phyloP scores from a whole-genome alignment of 495 filamentous ascomycete genomes.

The Aspergillus incahuasiensis region DNA sequence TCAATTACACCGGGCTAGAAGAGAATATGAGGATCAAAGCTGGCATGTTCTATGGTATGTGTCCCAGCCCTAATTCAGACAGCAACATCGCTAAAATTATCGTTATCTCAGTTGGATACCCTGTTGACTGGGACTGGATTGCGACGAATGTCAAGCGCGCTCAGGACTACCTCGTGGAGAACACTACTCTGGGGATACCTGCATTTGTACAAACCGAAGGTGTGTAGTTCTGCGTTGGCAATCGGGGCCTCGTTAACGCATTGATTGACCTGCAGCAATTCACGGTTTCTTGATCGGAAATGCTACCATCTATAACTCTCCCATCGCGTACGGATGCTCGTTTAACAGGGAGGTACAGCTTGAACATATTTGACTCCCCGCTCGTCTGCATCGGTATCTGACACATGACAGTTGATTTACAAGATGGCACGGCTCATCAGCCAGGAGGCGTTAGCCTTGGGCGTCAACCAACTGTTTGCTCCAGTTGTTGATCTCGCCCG shows the following conservation, averaged over 20 bases:
- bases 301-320: slow-evolving; percentile 71
- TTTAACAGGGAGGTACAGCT: slow-evolving; percentile 48
- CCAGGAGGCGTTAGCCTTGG: slow-evolving; percentile 56
- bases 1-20: slow-evolving; percentile 61
- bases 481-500: slow-evolving; percentile 63
- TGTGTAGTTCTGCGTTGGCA: slow-evolving; percentile 7
- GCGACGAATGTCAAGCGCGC: slow-evolving; percentile 53
- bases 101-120: slow-evolving; percentile 51
- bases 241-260: background rate
- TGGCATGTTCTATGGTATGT: slow-evolving; percentile 58
- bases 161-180: slow-evolving; percentile 60
- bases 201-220: slow-evolving; percentile 67
- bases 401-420: slow-evolving; percentile 38
- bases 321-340: slow-evolving; percentile 64
- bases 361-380: background rate
- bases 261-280: slow-evolving; percentile 35
- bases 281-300: slow-evolving; percentile 66
- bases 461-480: slow-evolving; percentile 65
- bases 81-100: background rate
- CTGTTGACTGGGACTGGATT: slow-evolving; percentile 58
- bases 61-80: background rate
- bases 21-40: slow-evolving; percentile 59
- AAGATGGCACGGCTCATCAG: slow-evolving; percentile 60
- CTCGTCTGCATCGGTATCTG: background rate
- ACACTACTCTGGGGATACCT: slow-evolving; percentile 63